A percentile compares a stretch with the other conserved stretches of the same genome.
These are phyloP conservation scores for Taphrina communis DNA, from an alignment of 1,139 yeast genomes.

Conservation along the genomic window DNA sequence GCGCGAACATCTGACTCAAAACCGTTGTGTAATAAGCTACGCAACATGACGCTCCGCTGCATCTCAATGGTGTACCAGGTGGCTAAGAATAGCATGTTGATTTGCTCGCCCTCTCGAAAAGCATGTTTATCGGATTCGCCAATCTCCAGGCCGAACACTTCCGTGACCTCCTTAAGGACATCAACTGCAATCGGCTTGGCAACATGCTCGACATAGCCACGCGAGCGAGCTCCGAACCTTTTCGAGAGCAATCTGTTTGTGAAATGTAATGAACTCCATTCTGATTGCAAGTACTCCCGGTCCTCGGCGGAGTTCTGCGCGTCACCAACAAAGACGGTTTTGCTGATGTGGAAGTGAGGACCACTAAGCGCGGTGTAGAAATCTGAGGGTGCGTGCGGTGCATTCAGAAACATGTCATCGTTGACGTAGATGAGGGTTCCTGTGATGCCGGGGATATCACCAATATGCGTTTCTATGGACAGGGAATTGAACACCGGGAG, in stretches of 20 bases:
- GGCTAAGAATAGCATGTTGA: neutral
- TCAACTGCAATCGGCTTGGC: neutral
- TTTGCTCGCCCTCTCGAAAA: neutral
- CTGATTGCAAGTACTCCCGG: neutral
- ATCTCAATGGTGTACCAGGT: neutral
- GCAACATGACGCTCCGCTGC: neutral
- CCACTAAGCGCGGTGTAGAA: neutral
- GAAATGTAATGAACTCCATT: neutral
- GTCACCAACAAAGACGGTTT: neutral
- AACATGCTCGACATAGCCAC: neutral
- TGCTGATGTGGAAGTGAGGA: neutral
- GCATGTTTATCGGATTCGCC: neutral
- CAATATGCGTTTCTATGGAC: neutral
- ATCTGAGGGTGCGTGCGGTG: neutral
- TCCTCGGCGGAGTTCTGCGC: neutral
- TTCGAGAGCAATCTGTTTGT: neutral
- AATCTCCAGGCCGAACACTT: neutral
- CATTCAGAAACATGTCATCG: neutral
- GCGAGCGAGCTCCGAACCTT: neutral
- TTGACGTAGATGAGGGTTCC: neutral
- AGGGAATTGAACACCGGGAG: neutral
- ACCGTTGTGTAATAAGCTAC: neutral
- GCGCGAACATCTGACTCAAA: neutral
- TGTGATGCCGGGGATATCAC: neutral
- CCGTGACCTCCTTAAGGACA: neutral